Evolutionary conservation across 768 basidiomycete species (phyloP).

Genomic region (Podaxis mareebaensis): DNA sequence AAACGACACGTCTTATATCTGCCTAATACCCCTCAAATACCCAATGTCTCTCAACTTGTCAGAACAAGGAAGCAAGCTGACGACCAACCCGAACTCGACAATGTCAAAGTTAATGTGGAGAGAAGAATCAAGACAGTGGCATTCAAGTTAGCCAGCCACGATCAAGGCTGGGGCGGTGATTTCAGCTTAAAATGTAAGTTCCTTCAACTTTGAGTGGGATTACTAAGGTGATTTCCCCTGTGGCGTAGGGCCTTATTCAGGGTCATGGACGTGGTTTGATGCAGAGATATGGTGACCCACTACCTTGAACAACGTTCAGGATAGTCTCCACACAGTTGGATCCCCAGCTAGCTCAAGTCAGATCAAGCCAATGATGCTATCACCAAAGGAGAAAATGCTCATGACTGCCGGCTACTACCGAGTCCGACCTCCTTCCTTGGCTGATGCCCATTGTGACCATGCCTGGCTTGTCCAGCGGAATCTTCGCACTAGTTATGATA

Average conservation of each 20-base stretch:
- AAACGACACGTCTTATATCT: constrained; percentile 7
- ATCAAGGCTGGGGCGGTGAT: constrained; percentile 36
- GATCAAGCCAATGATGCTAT: neutral
- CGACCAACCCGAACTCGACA: neutral
- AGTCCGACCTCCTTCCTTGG: neutral
- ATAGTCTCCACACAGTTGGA: neutral
- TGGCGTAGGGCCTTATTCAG: constrained; percentile 27
- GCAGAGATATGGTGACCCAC: constrained; percentile 19
- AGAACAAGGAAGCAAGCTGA: neutral
- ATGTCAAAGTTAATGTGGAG: neutral
- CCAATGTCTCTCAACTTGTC: neutral
- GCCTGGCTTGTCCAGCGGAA: constrained; percentile 31
- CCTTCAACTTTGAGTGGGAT: neutral
- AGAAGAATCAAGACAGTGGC: constrained; percentile 18
- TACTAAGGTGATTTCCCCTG: neutral
- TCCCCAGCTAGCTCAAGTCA: neutral
- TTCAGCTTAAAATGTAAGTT: constrained; percentile 19
- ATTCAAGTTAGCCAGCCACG: constrained; percentile 24
- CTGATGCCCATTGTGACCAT: constrained; percentile 6
- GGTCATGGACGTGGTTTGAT: constrained; percentile 35
- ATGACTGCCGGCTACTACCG: neutral
- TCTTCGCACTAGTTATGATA: constrained; percentile 20
- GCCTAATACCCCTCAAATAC: constrained; percentile 20
- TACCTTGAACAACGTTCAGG: neutral
- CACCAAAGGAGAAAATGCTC: constrained; percentile 1